Evolutionary conservation across 2,329 filamentous ascomycete genomes (phyloP), one percentile per base, ranked within the genome.

Genomic region (Coniochaeta prunicola): DNA sequence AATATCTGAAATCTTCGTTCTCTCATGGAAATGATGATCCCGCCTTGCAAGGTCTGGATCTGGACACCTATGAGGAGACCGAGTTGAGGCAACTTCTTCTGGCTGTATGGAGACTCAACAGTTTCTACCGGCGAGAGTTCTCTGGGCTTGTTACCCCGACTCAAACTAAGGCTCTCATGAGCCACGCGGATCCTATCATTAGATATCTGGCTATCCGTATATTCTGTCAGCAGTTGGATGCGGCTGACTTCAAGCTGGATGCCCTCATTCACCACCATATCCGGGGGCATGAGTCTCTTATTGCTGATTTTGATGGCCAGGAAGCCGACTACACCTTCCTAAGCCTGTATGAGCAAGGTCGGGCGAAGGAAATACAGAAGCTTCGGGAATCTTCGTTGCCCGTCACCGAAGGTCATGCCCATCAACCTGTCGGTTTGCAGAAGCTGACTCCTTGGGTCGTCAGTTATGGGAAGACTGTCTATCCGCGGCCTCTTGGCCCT

Each of bases 161-260:
- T 53, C 82, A 83, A 62, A 78, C 96, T 48, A 86, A 92, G 73
- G 73, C 74, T 31, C 76, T 96, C 13, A 88, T 96, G 65, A 76
- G 78, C 57, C 82, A 88, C 69, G 67, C 73, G 53, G 79, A 81
- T 64, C 76, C 74, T 60, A 75, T 82, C 17, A 82, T 96, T 56
- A 85, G 89, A 73, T 96, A 92, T 72, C 79, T 97, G 61, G 88
- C 92, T 15, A 82, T 96, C 59, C 85, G 91, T 63, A 84, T 92
- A 60, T 89, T 96, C 64, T 92, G 88, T 68, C 79, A 91, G 62
- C 84, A 91, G 59, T 84, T 96, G 65, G 85, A 86, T 66, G 89
- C 89, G 31, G 88, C 94, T 4, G 94, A 99, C 71, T 78, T 81
- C 63, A 90, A 90, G 62, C 80, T 89, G 54, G 88, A 96, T 68